Evolutionary conservation across 148 eudicot genomes (phyloP).

Genomic region (Cornus kousa): DNA sequence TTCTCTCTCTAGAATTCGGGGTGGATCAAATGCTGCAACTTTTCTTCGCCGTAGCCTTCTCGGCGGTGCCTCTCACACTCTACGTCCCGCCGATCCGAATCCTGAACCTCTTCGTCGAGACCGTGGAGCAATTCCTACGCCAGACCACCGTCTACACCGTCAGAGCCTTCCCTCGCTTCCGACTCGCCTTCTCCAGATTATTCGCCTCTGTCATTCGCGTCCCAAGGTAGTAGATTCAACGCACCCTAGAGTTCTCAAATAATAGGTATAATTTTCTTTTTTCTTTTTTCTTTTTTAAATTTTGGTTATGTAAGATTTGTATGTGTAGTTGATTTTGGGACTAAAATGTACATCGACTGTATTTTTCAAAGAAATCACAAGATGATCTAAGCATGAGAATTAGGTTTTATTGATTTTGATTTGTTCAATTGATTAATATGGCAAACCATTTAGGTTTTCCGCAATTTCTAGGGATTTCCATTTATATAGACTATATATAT

Average conservation of each 20-base stretch:
- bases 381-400: neutral
- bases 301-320: neutral
- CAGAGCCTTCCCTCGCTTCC: conserved; percentile 21
- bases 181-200: conserved; percentile 27
- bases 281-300: no score
- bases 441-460: neutral
- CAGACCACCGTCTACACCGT: conserved; percentile 16
- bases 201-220: conserved; percentile 14
- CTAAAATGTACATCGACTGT: neutral
- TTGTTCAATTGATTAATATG: no score
- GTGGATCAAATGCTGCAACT: conserved; percentile 32
- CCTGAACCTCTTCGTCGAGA: conserved; percentile 33
- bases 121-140: conserved; percentile 24
- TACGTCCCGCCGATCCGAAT: conserved; percentile 49
- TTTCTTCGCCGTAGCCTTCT: conserved; percentile 43
- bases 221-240: conserved; percentile 19
- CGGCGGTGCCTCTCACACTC: conserved; percentile 46
- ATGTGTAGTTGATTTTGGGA: neutral
- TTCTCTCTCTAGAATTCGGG: neutral
- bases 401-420: no score
- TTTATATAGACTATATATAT: no score
- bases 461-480: neutral
- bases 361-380: neutral
- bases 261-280: no score
- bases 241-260: neutral